Conservation (phyloP, 768 basidiomycete genomes). For the Chalciporus chontae region DNA sequence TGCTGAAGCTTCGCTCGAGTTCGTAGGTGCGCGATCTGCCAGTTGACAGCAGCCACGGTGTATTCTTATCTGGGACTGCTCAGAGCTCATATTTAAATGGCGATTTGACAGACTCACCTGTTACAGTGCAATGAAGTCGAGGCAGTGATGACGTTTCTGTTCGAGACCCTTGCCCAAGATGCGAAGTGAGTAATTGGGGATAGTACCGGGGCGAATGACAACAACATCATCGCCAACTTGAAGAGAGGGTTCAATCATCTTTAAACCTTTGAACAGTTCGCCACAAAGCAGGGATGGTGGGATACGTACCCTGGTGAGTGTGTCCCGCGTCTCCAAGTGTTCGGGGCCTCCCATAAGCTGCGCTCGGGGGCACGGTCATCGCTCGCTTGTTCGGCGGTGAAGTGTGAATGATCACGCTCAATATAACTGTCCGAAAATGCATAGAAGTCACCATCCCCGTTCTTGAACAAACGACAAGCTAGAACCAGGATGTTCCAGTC, state of each 20-base stretch:
- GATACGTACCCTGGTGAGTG: neutral
- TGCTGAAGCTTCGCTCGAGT: too few species aligned
- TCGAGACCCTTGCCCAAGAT: conserved; percentile 3
- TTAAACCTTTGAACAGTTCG: too few species aligned
- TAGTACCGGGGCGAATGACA: neutral
- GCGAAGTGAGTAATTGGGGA: neutral
- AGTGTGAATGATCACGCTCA: neutral
- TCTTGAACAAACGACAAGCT: neutral
- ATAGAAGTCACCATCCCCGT: neutral
- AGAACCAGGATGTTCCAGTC: neutral
- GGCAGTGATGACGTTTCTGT: neutral
- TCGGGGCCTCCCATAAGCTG: neutral
- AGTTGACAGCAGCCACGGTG: too few species aligned
- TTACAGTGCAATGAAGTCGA: neutral
- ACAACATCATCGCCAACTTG: neutral
- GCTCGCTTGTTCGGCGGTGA: neutral
- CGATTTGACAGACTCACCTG: conserved; percentile 1
- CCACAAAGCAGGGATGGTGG: too few species aligned
- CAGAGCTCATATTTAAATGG: neutral
- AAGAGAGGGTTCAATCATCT: neutral
- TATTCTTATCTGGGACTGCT: too few species aligned
- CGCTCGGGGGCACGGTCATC: neutral
- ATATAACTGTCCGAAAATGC: neutral
- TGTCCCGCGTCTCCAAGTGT: neutral
- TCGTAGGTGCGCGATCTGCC: too few species aligned